Evolutionary conservation across 768 basidiomycete species (phyloP).

Genomic region (Omphalotus guepiniiformis): DNA sequence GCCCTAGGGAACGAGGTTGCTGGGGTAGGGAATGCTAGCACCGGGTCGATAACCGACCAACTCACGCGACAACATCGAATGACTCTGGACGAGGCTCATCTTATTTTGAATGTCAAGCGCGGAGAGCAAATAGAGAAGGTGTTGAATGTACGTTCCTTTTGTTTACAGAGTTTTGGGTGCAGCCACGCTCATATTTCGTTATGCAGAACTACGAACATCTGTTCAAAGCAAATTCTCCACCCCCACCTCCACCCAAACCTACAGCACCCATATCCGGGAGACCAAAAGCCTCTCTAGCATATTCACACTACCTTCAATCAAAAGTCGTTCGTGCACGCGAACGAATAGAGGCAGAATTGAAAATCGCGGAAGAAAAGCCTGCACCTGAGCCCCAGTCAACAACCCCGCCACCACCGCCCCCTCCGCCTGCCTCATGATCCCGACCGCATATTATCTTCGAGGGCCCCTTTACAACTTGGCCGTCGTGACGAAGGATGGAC

Average conservation of each 20-base stretch:
- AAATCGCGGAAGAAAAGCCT: slow-evolving; percentile 14
- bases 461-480: too few species aligned
- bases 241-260: slow-evolving; percentile 48
- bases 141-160: slow-evolving; percentile 52
- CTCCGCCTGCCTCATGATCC: too few species aligned
- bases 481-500: too few species aligned
- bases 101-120: slow-evolving; percentile 86
- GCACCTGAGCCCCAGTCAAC: slow-evolving; percentile 19
- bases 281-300: slow-evolving; percentile 35
- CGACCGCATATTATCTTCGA: too few species aligned
- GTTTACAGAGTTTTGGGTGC: background rate
- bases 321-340: slow-evolving; percentile 95
- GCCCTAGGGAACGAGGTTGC: slow-evolving; percentile 64
- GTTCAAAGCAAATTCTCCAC: slow-evolving; percentile 84
- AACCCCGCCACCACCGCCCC: slow-evolving; percentile 11
- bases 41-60: slow-evolving; percentile 73
- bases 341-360: slow-evolving; percentile 86
- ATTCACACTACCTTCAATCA: slow-evolving; percentile 93
- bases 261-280: slow-evolving; percentile 43
- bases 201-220: slow-evolving; percentile 86
- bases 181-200: slow-evolving; percentile 3
- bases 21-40: slow-evolving; percentile 70
- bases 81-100: slow-evolving; percentile 92
- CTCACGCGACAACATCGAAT: slow-evolving; percentile 84
- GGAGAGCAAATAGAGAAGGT: slow-evolving; percentile 66